Evolutionary conservation across 177 flowering plant species (phyloP).

Genomic region (Vitis hybrid): DNA sequence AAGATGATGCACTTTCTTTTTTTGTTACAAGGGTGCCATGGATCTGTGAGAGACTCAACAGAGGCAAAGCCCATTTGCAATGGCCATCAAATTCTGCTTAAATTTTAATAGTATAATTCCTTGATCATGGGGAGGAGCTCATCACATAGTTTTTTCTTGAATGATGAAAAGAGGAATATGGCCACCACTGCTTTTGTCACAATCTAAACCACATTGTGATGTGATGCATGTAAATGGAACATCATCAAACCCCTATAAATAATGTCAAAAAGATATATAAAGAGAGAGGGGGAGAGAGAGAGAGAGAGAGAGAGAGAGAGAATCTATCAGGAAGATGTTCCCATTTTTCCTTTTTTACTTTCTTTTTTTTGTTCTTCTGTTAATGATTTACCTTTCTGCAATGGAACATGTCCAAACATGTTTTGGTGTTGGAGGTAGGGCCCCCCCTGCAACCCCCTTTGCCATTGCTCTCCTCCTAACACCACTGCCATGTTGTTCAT

Average conservation of each 20-base stretch:
- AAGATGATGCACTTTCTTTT: slow-evolving; percentile 8
- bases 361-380: slow-evolving; percentile 8
- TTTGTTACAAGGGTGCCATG: slow-evolving; percentile 10
- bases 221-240: slow-evolving; percentile 20
- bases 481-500: slow-evolving; percentile 14
- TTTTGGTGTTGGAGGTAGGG: slow-evolving; percentile 17
- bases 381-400: slow-evolving; percentile 3
- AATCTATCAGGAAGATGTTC: slow-evolving; percentile 5
- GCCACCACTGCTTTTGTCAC: slow-evolving; percentile 12
- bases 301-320: not conserved
- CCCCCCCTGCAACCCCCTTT: slow-evolving; percentile 15
- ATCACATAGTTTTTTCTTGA: not conserved
- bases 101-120: slow-evolving; percentile 5
- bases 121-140: slow-evolving; percentile 19
- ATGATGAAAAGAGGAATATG: slow-evolving; percentile 9
- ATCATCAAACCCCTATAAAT: slow-evolving; percentile 12
- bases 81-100: slow-evolving; percentile 33
- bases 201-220: slow-evolving; percentile 16
- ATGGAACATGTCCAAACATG: slow-evolving; percentile 51
- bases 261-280: slow-evolving; percentile 7
- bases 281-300: not conserved
- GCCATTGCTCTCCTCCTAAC: slow-evolving; percentile 7
- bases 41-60: slow-evolving; percentile 17
- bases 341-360: slow-evolving; percentile 4
- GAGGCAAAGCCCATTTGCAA: slow-evolving; percentile 20